A percentile compares a stretch with the other conserved stretches of the same genome.
These are phyloP conservation scores for Echinosphaeria canescens DNA, from an alignment of 2,329 filamentous ascomycete species.

Conservation along the genomic window DNA sequence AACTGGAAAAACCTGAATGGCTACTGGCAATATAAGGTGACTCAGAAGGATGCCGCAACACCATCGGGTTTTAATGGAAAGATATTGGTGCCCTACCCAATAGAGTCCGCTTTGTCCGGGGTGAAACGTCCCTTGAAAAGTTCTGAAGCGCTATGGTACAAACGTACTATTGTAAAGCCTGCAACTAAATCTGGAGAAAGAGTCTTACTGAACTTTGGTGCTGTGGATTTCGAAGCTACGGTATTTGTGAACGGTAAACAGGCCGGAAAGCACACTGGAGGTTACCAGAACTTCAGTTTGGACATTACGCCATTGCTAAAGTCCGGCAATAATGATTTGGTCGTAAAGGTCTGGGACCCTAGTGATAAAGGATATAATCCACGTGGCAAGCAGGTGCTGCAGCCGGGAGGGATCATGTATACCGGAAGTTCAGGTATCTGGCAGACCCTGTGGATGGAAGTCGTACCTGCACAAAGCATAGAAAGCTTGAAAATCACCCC, in stretches of 20 bases:
- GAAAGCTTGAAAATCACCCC: conserved; percentile 35
- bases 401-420: conserved; percentile 44
- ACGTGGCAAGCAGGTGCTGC: conserved; percentile 42
- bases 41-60: conserved; percentile 5
- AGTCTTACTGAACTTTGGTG: conserved; percentile 32
- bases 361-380: conserved; percentile 23
- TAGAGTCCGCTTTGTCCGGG: conserved; percentile 18
- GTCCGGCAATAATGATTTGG: conserved; percentile 28
- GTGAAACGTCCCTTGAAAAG: too few species aligned
- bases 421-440: conserved; percentile 54
- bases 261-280: conserved; percentile 31
- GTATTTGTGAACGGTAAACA: conserved; percentile 34
- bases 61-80: conserved; percentile 8
- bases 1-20: conserved; percentile 32
- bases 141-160: conserved; percentile 14
- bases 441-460: conserved; percentile 52
- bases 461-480: conserved; percentile 33
- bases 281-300: conserved; percentile 37
- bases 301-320: conserved; percentile 27
- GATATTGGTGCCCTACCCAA: conserved; percentile 11
- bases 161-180: conserved; percentile 28
- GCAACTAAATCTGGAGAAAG: conserved; percentile 17
- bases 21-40: conserved; percentile 26
- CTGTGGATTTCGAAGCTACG: conserved; percentile 32
- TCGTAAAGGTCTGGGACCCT: conserved; percentile 5